A percentile compares a stretch with the other conserved stretches of the same genome.
These are phyloP conservation scores for Zanthoxylum bungeanum DNA, from an alignment of 345 rosid species.

Conservation along the genomic window DNA sequence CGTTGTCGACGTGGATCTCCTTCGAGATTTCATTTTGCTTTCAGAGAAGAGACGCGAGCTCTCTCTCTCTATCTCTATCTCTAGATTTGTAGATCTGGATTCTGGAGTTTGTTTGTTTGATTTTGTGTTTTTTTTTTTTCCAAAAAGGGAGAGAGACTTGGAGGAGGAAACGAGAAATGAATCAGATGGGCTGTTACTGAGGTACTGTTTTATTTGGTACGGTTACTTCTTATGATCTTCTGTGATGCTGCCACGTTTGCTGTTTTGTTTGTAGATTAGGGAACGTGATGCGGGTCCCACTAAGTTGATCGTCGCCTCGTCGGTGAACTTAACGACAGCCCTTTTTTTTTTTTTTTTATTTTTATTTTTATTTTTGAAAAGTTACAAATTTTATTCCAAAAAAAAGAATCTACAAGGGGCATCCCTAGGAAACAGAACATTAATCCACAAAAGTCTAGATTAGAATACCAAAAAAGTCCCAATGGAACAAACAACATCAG, in stretches of 20 bases:
- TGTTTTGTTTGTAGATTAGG: not conserved
- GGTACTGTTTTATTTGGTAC: not conserved
- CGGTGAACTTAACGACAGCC: too few relatives aligned
- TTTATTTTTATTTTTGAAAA: too few relatives aligned
- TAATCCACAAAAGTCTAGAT: too few relatives aligned
- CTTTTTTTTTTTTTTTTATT: too few relatives aligned
- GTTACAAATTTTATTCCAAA: too few relatives aligned
- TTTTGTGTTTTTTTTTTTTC: not conserved
- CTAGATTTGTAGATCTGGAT: constrained; percentile 24
- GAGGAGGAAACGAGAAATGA: not conserved
- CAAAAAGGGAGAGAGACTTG: not conserved
- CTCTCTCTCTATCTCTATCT: not conserved
- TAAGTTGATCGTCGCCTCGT: not conserved
- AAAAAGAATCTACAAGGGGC: too few relatives aligned
- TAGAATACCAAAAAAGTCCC: too few relatives aligned
- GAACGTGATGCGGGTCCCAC: not conserved
- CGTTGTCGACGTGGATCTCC: constrained; percentile 26
- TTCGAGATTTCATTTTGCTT: constrained; percentile 37
- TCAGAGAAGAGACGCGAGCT: constrained; percentile 11
- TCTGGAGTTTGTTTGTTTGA: not conserved
- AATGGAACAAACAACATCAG: too few relatives aligned
- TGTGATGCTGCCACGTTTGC: constrained; percentile 9
- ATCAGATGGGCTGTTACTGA: not conserved
- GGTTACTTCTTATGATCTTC: not conserved
- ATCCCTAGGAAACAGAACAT: too few relatives aligned